A percentile compares a stretch with the other conserved stretches of the same genome.
Evolutionary conservation across 768 basidiomycete species (phyloP).

Genomic region (Russula foetens): DNA sequence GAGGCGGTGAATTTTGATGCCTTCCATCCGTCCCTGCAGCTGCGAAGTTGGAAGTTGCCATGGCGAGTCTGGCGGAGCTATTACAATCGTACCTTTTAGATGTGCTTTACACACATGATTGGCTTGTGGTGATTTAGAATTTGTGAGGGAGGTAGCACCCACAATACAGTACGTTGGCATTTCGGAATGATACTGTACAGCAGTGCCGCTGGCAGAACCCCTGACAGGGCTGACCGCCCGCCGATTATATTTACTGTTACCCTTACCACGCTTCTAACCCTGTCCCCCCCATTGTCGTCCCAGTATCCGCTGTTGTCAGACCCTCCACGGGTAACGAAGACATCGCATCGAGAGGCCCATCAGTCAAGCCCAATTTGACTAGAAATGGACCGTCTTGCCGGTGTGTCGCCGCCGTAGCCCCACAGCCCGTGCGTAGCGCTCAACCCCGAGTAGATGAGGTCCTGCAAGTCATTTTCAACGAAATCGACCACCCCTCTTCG

Average conservation of each 20-base stretch:
- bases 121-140: not conserved
- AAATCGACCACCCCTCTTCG: constrained; percentile 55
- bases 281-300: not conserved
- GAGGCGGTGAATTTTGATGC: constrained; percentile 67
- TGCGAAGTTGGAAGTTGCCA: constrained; percentile 69
- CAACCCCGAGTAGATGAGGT: constrained; percentile 42
- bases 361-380: not conserved
- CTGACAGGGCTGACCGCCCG: not conserved
- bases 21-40: constrained; percentile 54
- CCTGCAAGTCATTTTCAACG: constrained; percentile 64
- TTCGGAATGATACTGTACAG: not conserved
- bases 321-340: constrained; percentile 8
- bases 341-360: not conserved
- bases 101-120: not conserved
- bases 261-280: constrained; percentile 9
- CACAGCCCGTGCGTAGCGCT: constrained; percentile 1
- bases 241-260: not conserved
- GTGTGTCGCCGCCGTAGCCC: constrained; percentile 17
- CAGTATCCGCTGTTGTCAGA: not conserved
- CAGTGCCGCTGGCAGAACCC: not conserved
- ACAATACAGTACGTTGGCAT: no score
- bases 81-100: constrained; percentile 34
- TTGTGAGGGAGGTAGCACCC: no score
- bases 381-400: constrained; percentile 21
- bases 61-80: constrained; percentile 59